Base-by-base conservation (phyloP, 495 filamentous ascomycete genomes). In the Aspergillus cavernicola region DNA sequence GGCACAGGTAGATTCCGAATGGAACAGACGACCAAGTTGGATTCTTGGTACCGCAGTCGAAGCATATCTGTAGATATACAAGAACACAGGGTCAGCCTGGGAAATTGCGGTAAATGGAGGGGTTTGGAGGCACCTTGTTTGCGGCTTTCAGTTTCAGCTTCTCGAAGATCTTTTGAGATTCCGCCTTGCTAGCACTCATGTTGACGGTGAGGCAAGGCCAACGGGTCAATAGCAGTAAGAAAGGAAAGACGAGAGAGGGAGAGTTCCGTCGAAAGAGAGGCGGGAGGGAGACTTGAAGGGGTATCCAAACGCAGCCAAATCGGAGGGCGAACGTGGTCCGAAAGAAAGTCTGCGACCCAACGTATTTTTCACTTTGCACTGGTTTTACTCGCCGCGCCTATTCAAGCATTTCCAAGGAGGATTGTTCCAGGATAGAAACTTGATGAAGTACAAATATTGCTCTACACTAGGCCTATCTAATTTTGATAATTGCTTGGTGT, bases 21-120 rank as follows among this genome's bases (percentile, higher is more conserved):
- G 92, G 91, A 15, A 97, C 92, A 15, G 92, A 97, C 4, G 92
- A 91, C 93, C 93, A 98, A 31, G 93, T 97, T 39, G 95, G 95
- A 58, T 96, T 97, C 70, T 97, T 97, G 45, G 87, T 85, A 61
- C 87, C 85, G 72, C 93, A 98, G 74, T 98, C 93, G 67, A 97
- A 97, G 78, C 93, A 98, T 74, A 95, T 78, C 92, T 95, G 20
- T 1, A 32, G 28, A 44, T 12, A 47, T 12, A 29, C n/a, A 33
- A 10, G 39, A 38, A 37, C 18, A 41, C 13, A 22, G 24, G 49
- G 19, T 51, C 36, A 61, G 43, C n/a, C 13, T 31, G 24, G 24
- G 26, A 51, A n/a, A 60, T 70, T 41, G 66, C 60, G 52, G 41
- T 36, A 46, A 24, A 59, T 42, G 62, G 57, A 59, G 59, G 60